Percentiles rank a stretch among this genome's conserved stretches.
Conservation (phyloP, 257 asterid species). For the Nicotiana noctiflora region DNA sequence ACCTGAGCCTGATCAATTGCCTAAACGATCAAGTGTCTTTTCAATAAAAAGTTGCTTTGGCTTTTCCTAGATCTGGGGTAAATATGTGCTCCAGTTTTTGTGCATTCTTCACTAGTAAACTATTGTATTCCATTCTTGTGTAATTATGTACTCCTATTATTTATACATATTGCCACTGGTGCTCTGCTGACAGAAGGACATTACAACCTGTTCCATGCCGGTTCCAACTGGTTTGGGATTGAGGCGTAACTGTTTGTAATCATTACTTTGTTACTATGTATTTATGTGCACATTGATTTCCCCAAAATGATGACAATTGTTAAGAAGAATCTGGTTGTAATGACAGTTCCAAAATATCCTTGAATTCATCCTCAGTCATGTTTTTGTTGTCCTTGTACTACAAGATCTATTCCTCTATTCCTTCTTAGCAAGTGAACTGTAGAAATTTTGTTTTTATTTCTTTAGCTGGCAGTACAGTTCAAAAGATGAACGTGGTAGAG, state of each 20-base stretch:
- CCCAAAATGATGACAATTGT: not conserved
- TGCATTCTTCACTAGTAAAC: not conserved
- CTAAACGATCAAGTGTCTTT: conserved; percentile 11
- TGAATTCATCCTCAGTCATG: not conserved
- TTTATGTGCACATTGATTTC: not conserved
- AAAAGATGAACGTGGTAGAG: too few relatives aligned
- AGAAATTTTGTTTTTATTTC: not conserved
- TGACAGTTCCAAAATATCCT: not conserved
- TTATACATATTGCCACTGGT: not conserved
- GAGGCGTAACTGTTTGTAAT: not conserved
- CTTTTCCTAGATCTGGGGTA: conserved; percentile 43
- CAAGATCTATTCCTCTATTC: not conserved
- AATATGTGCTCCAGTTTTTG: not conserved
- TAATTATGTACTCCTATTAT: not conserved
- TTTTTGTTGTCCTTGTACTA: not conserved
- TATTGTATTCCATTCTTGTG: not conserved
- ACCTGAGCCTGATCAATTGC: conserved; percentile 12
- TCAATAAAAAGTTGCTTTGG: conserved; percentile 52
- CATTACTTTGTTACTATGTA: not conserved
- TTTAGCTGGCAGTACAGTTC: too few relatives aligned
- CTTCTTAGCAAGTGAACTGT: not conserved
- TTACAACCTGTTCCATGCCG: not conserved
- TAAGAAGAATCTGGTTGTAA: not conserved
- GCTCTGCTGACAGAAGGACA: not conserved
- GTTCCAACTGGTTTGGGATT: not conserved